Conservation (phyloP, 768 basidiomycete species). For the Hydnum rufescens region DNA sequence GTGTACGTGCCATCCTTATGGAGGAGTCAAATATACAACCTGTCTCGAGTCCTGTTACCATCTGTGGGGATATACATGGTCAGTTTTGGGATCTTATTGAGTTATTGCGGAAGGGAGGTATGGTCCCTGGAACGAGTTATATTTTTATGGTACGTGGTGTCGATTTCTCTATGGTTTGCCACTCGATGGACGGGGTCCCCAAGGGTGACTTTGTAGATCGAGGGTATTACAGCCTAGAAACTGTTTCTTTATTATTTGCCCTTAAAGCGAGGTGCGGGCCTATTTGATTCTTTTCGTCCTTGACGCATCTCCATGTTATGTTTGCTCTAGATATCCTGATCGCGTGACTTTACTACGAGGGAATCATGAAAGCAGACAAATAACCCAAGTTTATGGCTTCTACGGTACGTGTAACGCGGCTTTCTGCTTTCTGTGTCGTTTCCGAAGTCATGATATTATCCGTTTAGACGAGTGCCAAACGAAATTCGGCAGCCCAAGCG, state of each 20-base stretch:
- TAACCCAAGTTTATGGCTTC: slow-evolving; percentile 97
- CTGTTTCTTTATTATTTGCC: slow-evolving; percentile 70
- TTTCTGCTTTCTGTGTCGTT: neutral
- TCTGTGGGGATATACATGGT: slow-evolving; percentile 27
- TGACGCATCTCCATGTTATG: neutral
- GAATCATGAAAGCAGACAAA: slow-evolving; percentile 93
- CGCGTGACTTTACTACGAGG: slow-evolving; percentile 79
- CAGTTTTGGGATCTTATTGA: slow-evolving; percentile 40
- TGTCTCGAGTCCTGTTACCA: slow-evolving; percentile 23
- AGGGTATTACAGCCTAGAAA: slow-evolving; percentile 90
- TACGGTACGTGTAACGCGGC: slow-evolving; percentile 42
- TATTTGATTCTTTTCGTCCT: neutral
- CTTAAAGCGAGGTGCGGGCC: slow-evolving; percentile 62
- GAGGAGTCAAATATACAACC: slow-evolving; percentile 26
- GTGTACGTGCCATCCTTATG: slow-evolving; percentile 20
- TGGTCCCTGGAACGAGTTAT: slow-evolving; percentile 77
- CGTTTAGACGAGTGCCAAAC: slow-evolving; percentile 78
- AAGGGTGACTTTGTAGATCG: slow-evolving; percentile 97
- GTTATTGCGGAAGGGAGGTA: slow-evolving; percentile 67
- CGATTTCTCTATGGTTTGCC: slow-evolving; percentile 8
- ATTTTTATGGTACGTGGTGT: slow-evolving; percentile 50
- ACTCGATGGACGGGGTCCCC: neutral
- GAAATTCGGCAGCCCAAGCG: slow-evolving; percentile 86
- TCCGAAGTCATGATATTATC: too few species aligned
- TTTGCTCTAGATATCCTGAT: slow-evolving; percentile 61